These are phyloP conservation scores for Mycena leptocephala DNA, from an alignment of 768 basidiomycete genomes.

Conservation along the genomic window DNA sequence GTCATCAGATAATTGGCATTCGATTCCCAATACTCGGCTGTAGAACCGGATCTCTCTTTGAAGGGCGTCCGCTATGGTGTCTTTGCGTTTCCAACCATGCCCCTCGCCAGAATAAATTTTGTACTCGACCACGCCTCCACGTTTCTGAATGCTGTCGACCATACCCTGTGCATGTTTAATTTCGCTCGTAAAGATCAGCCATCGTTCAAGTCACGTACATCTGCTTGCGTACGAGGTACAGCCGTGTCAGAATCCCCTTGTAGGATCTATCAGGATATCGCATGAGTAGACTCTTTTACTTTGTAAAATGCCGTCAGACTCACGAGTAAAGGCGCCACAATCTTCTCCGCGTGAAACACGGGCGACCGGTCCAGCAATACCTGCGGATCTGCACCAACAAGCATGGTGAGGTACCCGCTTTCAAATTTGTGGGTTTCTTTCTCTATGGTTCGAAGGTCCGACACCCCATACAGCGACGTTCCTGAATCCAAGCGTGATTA, in stretches of 20 bases:
- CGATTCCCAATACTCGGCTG: constrained; percentile 56
- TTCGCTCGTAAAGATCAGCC: background rate
- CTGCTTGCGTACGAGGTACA: constrained; percentile 80
- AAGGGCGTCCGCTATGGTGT: constrained; percentile 68
- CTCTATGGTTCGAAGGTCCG: constrained; percentile 70
- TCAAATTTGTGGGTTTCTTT: constrained; percentile 85
- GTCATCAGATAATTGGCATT: background rate
- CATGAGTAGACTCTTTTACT: background rate
- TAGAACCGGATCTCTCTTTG: constrained; percentile 72
- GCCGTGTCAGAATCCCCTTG: constrained; percentile 77
- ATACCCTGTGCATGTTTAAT: constrained; percentile 49
- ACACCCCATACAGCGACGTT: constrained; percentile 78
- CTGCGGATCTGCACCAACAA: constrained; percentile 78
- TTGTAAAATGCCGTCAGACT: constrained; percentile 41
- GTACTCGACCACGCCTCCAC: constrained; percentile 71
- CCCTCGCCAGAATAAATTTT: constrained; percentile 77
- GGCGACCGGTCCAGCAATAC: constrained; percentile 77
- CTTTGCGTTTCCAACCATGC: constrained; percentile 73
- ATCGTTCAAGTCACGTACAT: constrained; percentile 37
- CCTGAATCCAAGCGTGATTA: too few relatives aligned
- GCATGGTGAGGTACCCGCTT: constrained; percentile 69
- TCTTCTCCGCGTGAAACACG: constrained; percentile 72
- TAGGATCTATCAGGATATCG: constrained; percentile 63
- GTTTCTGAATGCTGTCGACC: constrained; percentile 65
- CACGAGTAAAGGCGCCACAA: constrained; percentile 76